Evolutionary conservation across 148 eudicot species (phyloP).

Genomic region (Cornus kousa): DNA sequence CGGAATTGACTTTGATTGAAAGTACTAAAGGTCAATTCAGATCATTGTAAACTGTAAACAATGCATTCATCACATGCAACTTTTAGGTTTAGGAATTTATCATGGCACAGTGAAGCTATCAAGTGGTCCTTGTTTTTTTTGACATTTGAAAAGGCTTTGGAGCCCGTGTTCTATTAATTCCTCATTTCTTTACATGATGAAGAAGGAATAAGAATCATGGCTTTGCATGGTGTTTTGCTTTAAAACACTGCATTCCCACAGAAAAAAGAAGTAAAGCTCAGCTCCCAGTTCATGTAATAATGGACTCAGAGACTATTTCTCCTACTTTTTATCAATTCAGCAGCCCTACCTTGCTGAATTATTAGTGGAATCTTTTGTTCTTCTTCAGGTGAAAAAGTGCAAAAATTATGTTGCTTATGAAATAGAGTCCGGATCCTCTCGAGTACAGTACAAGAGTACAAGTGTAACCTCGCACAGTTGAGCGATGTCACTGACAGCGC

Average conservation of each 20-base stretch:
- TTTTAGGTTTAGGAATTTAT: neutral
- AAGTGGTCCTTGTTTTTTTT: no score
- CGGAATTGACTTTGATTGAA: conserved; percentile 19
- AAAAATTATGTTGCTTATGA: neutral
- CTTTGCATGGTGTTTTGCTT: conserved; percentile 14
- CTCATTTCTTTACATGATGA: neutral
- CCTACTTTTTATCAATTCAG: conserved; percentile 15
- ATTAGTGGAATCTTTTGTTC: conserved; percentile 11
- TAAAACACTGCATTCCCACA: neutral
- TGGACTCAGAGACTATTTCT: neutral
- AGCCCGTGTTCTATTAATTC: neutral
- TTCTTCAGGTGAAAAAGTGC: conserved; percentile 1
- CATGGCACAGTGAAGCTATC: neutral
- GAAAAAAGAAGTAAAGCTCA: neutral
- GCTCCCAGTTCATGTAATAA: conserved; percentile 11
- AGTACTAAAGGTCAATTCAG: conserved; percentile 4
- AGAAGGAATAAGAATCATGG: conserved; percentile 5
- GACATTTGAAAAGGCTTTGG: neutral
- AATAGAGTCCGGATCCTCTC: neutral
- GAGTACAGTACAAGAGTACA: no score
- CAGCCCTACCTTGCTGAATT: conserved; percentile 11
- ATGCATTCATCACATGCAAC: conserved; percentile 15
- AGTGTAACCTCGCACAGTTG: no score
- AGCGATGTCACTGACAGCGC: no score
- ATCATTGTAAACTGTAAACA: neutral